phyloP scores from a whole-genome alignment of 495 filamentous ascomycete genomes.

The Penicillium herquei region DNA sequence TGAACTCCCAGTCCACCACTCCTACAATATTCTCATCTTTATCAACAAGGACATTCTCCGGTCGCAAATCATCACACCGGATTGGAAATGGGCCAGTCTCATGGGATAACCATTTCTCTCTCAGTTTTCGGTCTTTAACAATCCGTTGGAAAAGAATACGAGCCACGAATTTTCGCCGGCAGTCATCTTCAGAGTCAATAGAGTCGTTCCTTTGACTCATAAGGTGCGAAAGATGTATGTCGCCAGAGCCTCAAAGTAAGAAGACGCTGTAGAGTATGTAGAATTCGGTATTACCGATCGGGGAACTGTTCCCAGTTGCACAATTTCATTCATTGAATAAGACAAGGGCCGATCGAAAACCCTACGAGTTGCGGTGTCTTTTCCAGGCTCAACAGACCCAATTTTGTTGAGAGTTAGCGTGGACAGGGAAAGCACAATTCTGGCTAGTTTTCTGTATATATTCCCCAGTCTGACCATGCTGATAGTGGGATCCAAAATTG shows the following conservation, averaged over 20 bases:
- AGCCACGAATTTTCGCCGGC: conserved; percentile 2
- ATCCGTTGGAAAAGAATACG: conserved; percentile 1
- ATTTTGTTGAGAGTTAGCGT: conserved; percentile 3
- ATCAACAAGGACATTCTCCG: conserved; percentile 1
- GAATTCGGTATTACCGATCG: conserved; percentile 1
- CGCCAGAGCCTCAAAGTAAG: conserved; percentile 27
- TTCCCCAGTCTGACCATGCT: not conserved
- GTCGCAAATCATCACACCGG: conserved; percentile 1
- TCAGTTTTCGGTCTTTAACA: no score
- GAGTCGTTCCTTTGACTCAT: conserved; percentile 26
- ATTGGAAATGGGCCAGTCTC: not conserved
- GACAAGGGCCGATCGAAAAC: conserved; percentile 7
- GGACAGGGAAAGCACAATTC: conserved; percentile 4
- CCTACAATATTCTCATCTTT: not conserved
- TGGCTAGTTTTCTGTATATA: conserved; percentile 7
- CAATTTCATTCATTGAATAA: conserved; percentile 10
- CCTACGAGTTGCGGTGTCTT: conserved; percentile 4
- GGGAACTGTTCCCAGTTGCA: conserved; percentile 4
- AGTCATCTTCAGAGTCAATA: conserved; percentile 12
- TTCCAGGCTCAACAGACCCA: conserved; percentile 1
- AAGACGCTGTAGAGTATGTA: conserved; percentile 4
- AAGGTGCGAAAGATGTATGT: conserved; percentile 40
- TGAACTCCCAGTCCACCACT: conserved; percentile 5
- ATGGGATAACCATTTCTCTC: not conserved
- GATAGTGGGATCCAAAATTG: conserved; percentile 2